Percentiles rank a stretch among this genome's conserved stretches.
Conservation (phyloP, 805 yeast genomes). For the Candida ortonii region DNA sequence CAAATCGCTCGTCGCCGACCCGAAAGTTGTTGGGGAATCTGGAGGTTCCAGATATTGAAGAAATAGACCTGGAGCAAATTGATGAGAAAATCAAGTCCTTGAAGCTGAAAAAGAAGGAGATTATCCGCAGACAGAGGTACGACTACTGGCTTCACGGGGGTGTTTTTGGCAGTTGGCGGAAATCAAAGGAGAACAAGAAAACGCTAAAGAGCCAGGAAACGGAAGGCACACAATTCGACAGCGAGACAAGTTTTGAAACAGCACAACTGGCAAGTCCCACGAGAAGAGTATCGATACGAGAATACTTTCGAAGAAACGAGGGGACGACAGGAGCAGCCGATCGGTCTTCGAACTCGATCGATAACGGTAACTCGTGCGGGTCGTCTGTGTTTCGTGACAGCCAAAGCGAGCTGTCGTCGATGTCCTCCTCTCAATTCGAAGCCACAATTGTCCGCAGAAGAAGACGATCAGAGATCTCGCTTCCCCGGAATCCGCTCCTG, state of each 20-base stretch:
- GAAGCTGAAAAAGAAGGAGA: slow-evolving; percentile 15
- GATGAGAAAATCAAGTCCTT: slow-evolving; percentile 12
- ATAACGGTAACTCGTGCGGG: too few species aligned
- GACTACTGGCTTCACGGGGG: slow-evolving; percentile 15
- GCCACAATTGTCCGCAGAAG: too few species aligned
- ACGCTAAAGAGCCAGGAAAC: neutral
- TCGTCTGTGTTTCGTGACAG: too few species aligned
- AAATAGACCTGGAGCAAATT: slow-evolving; percentile 12
- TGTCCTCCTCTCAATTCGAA: too few species aligned
- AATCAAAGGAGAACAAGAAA: slow-evolving; percentile 2
- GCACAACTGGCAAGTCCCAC: slow-evolving; percentile 3
- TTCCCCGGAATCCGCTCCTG: too few species aligned
- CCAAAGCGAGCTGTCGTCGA: neutral
- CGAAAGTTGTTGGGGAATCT: slow-evolving; percentile 2
- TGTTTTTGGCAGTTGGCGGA: slow-evolving; percentile 8
- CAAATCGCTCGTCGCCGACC: neutral
- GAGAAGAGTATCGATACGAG: slow-evolving; percentile 10
- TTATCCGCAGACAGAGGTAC: slow-evolving; percentile 14
- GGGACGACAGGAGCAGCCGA: neutral
- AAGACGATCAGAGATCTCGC: too few species aligned
- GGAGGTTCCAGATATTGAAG: slow-evolving; percentile 7
- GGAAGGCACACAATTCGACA: too few species aligned
- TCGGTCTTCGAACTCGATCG: too few species aligned
- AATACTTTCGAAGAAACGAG: slow-evolving; percentile 4
- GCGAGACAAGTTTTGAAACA: neutral